Evolutionary conservation across 352 stramenopile species (phyloP).

Genomic region (Phytophthora citricola): DNA sequence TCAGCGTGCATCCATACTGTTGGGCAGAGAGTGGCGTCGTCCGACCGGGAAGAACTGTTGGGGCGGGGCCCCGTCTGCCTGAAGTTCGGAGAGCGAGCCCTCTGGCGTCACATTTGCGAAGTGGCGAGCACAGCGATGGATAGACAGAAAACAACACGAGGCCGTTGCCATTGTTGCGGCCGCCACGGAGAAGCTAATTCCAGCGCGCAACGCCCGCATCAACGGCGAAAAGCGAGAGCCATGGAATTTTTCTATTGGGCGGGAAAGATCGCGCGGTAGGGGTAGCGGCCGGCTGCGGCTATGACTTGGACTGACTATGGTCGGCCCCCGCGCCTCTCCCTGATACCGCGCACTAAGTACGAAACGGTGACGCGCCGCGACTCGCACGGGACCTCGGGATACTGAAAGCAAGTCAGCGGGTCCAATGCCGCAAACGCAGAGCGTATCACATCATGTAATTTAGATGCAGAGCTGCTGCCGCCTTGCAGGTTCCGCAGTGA

Average conservation of each 20-base stretch:
- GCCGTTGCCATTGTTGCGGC: slow-evolving; percentile 1
- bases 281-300: slow-evolving; percentile 9
- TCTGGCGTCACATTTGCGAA: slow-evolving; percentile 33
- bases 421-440: background rate
- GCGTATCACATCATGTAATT: background rate
- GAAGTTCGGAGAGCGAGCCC: slow-evolving; percentile 22
- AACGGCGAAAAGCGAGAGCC: slow-evolving; percentile 4
- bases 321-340: slow-evolving; percentile 5
- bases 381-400: background rate
- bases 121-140: slow-evolving; percentile 24
- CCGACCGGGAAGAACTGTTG: slow-evolving; percentile 12
- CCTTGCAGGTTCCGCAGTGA: background rate
- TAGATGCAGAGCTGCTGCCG: background rate
- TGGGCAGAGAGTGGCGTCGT: slow-evolving; percentile 23
- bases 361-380: slow-evolving; percentile 8
- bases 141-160: slow-evolving; percentile 1
- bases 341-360: slow-evolving; percentile 24
- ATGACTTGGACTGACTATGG: slow-evolving; percentile 19
- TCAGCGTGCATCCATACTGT: slow-evolving; percentile 2
- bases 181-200: background rate
- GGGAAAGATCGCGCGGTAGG: slow-evolving; percentile 28
- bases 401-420: background rate
- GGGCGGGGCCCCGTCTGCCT: slow-evolving; percentile 31
- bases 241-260: slow-evolving; percentile 37
- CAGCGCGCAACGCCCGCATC: background rate